Evolutionary conservation across 2,329 filamentous ascomycete species (phyloP).

Genomic region (Escovopsis sp.): DNA sequence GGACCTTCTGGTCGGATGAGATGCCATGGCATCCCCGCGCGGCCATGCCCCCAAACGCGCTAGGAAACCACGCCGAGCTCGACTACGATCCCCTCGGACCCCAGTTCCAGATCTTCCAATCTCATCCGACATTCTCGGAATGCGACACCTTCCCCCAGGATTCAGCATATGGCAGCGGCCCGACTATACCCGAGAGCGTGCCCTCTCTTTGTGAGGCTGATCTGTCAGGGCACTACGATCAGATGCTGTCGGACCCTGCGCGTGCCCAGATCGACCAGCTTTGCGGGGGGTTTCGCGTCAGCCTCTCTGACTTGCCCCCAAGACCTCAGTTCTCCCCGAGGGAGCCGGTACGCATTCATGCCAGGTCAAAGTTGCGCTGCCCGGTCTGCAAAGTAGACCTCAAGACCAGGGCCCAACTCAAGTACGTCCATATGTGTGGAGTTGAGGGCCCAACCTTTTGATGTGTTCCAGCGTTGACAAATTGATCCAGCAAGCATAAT

Average conservation of each 20-base stretch:
- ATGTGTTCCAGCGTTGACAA: conserved; percentile 4
- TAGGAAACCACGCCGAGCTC: not conserved
- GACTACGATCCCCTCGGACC: conserved; percentile 5
- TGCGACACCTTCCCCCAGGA: conserved; percentile 26
- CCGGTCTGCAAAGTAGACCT: conserved; percentile 23
- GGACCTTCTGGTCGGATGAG: too few species aligned
- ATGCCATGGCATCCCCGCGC: not conserved
- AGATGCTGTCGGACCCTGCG: not conserved
- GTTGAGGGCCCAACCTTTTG: not conserved
- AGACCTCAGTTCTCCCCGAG: not conserved
- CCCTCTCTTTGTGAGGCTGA: conserved; percentile 32
- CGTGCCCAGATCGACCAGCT: conserved; percentile 26
- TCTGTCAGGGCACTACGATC: conserved; percentile 2
- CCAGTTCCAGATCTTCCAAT: conserved; percentile 6
- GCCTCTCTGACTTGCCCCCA: not conserved
- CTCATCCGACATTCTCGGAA: conserved; percentile 17
- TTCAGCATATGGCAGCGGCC: conserved; percentile 31
- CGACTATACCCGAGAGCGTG: conserved; percentile 23
- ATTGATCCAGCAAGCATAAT: conserved; percentile 51
- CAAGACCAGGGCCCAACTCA: conserved; percentile 41
- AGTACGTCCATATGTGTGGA: conserved; percentile 24
- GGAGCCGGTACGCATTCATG: not conserved
- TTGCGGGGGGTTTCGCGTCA: conserved; percentile 17
- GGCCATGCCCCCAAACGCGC: too few species aligned
- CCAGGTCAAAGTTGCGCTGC: conserved; percentile 17